phyloP scores from a whole-genome alignment of 2,329 filamentous ascomycete genomes.

The Furcasterigmium furcatum region DNA sequence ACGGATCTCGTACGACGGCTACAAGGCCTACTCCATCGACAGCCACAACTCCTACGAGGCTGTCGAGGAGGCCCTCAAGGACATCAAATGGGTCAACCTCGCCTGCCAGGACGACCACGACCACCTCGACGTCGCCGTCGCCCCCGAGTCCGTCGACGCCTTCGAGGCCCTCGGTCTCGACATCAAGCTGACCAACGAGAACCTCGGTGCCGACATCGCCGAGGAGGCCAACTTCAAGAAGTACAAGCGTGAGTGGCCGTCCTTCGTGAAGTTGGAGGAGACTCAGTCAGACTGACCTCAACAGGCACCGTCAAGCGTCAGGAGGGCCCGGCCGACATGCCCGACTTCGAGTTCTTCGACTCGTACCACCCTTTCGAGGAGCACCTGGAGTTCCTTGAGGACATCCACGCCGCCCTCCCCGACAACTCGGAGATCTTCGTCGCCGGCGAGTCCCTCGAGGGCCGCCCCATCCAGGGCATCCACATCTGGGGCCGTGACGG shows the following conservation, averaged over 20 bases:
- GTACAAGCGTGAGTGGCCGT: slow-evolving; percentile 10
- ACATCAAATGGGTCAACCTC: slow-evolving; percentile 21
- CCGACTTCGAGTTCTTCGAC: slow-evolving; percentile 43
- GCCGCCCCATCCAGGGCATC: slow-evolving; percentile 51
- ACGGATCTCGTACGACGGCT: slow-evolving; percentile 36
- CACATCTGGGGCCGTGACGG: slow-evolving; percentile 40
- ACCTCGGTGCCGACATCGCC: slow-evolving; percentile 33
- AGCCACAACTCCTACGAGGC: slow-evolving; percentile 25
- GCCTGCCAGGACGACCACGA: slow-evolving; percentile 13
- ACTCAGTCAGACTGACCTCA: neutral
- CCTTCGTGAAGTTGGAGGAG: slow-evolving; percentile 12
- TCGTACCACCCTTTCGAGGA: slow-evolving; percentile 41
- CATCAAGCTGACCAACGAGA: slow-evolving; percentile 30
- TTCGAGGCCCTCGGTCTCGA: slow-evolving; percentile 30
- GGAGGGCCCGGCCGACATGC: slow-evolving; percentile 14
- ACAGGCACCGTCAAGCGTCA: neutral
- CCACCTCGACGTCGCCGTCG: slow-evolving; percentile 35
- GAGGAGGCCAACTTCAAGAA: slow-evolving; percentile 25
- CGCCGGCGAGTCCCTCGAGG: slow-evolving; percentile 36
- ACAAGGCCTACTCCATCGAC: slow-evolving; percentile 38
- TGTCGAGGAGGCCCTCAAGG: slow-evolving; percentile 24
- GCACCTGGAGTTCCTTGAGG: slow-evolving; percentile 35
- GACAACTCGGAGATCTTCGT: slow-evolving; percentile 36
- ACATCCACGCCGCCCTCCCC: slow-evolving; percentile 32
- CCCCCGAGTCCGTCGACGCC: slow-evolving; percentile 24